Evolutionary conservation across 139 green algal species (phyloP), one percentile per base, ranked within the genome.

Genomic region (Chlamydomonas sphaeroides): DNA sequence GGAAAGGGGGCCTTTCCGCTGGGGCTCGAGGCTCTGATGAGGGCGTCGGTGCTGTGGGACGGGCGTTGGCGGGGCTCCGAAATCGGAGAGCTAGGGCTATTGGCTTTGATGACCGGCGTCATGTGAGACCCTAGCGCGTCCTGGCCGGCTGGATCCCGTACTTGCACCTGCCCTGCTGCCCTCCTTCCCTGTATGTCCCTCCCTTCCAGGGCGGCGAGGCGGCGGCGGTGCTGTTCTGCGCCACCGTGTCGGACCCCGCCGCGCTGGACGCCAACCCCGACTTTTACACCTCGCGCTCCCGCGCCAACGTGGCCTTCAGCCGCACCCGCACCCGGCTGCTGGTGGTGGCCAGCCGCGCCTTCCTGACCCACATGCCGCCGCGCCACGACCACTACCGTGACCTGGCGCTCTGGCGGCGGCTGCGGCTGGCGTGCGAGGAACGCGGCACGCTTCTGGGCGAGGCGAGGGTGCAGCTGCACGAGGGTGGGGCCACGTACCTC

Each of bases 141-240:
- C n/a, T n/a, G n/a, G n/a, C n/a, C n/a, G n/a, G n/a, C n/a, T n/a
- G n/a, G n/a, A n/a, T n/a, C n/a, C n/a, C n/a, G n/a, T n/a, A n/a
- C n/a, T n/a, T n/a, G 1, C n/a, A 1, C 11, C n/a, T 66, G 59
- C 59, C 30, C 7, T 32, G 23, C 10, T n/a, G 18, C 57, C 5
- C 36, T 56, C 45, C 39, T 21, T 42, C n/a, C n/a, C n/a, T n/a
- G n/a, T n/a, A n/a, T n/a, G n/a, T n/a, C n/a, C n/a, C n/a, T n/a
- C n/a, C n/a, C n/a, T n/a, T n/a, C n/a, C n/a, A 85, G 79, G 79
- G 79, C 41, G 48, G 59, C 28, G 79, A 85, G 68, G 79, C 79
- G 5, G 67, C 63, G 14, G 67, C 57, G 0, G 57, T 85, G 25
- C 72, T 85, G 25, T 79, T 78, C 68, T 42, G 14, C 42, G 79